A percentile compares a stretch with the other conserved stretches of the same genome.
These are phyloP conservation scores for Serendipita sp. DNA, from an alignment of 768 basidiomycete species.

Conservation along the genomic window DNA sequence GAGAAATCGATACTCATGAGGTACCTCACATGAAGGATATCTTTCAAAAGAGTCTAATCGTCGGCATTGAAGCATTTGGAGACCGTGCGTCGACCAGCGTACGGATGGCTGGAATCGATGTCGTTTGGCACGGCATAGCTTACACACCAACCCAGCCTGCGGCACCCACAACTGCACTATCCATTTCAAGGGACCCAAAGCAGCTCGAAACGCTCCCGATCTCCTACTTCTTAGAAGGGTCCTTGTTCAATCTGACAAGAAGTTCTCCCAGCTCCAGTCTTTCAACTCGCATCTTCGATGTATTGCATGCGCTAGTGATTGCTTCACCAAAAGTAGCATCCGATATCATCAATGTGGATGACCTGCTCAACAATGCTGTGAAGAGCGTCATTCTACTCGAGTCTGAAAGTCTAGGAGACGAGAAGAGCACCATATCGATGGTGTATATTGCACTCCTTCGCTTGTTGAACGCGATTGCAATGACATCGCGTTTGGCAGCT, in stretches of 20 bases:
- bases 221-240: constrained; percentile 1
- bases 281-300: background rate
- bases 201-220: constrained; percentile 7
- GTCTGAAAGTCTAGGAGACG: constrained; percentile 34
- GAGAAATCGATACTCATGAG: constrained; percentile 16
- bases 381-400: constrained; percentile 32
- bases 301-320: background rate
- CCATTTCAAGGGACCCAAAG: background rate
- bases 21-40: constrained; percentile 22
- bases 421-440: constrained; percentile 37
- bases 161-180: background rate
- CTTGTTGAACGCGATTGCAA: constrained; percentile 27
- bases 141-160: constrained; percentile 22
- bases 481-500: constrained; percentile 56
- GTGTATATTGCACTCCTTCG: constrained; percentile 41
- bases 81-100: constrained; percentile 41
- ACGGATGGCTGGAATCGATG: constrained; percentile 50
- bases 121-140: constrained; percentile 57
- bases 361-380: constrained; percentile 26
- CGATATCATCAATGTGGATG: background rate
- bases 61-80: constrained; percentile 47
- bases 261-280: background rate
- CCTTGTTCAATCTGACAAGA: background rate
- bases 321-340: background rate
- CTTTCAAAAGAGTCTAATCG: constrained; percentile 29